Evolutionary conservation across 306 rosid species (phyloP).

Genomic region (Oemleria cerasiformis): DNA sequence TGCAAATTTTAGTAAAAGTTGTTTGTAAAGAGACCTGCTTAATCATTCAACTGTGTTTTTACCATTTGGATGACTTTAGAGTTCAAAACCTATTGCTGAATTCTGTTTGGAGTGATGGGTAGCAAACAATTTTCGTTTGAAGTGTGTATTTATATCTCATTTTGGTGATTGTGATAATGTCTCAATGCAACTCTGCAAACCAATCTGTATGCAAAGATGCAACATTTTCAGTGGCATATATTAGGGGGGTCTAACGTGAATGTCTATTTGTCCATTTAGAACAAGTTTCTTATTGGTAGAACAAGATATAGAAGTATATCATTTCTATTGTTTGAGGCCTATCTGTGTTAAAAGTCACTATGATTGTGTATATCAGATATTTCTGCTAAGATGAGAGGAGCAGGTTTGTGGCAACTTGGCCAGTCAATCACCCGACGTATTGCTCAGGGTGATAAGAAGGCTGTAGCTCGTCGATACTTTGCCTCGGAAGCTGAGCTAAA

Average conservation of each 20-base stretch:
- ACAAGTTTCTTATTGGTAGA: neutral
- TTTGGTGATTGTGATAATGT: neutral
- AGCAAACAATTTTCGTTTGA: no score
- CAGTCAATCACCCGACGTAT: slow-evolving; percentile 82
- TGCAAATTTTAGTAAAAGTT: neutral
- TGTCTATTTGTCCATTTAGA: neutral
- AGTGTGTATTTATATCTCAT: neutral
- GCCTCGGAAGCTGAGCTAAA: slow-evolving; percentile 76
- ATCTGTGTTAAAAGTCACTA: neutral
- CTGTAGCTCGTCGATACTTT: slow-evolving; percentile 62
- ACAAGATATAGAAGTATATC: neutral
- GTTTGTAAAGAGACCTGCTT: slow-evolving; percentile 14
- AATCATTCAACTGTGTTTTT: slow-evolving; percentile 7
- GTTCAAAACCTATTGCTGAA: no score
- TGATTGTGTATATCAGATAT: slow-evolving; percentile 3
- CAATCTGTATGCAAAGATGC: neutral
- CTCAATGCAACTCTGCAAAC: neutral
- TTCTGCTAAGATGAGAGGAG: slow-evolving; percentile 19
- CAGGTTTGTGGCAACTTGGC: slow-evolving; percentile 37
- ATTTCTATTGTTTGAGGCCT: neutral
- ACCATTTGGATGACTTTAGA: slow-evolving; percentile 1
- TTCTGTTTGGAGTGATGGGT: no score
- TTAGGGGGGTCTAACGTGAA: neutral
- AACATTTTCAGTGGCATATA: neutral
- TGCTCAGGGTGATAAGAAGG: slow-evolving; percentile 72